Evolutionary conservation across 164 flowering plant genomes (phyloP), one percentile per base, ranked within the genome.

Genomic region (Piper betle): DNA sequence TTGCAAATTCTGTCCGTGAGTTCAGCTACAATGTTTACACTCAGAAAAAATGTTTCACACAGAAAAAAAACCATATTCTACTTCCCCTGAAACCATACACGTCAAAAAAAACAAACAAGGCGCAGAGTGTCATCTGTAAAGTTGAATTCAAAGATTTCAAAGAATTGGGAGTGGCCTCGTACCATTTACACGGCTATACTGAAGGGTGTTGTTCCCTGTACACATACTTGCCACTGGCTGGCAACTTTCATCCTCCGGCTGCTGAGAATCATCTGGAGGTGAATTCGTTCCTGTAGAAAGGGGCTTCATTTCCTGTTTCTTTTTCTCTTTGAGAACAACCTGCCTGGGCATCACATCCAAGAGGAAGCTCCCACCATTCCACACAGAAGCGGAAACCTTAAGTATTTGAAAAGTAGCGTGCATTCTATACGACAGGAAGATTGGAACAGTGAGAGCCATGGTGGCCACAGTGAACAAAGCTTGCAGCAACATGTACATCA

Each of bases 321-420:
- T 93, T 76, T 86, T 81, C 84, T 90, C 91, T 76, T 93, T 90
- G 40, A 77, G 81, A 66, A 90, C 83, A 57, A 82, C 96, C 70
- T 93, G 97, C 71, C 84, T 70, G 0, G 99, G 99, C 99, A 93
- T 86, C 53, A 93, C 99, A 20, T 90, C 99, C 13, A 93, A 78
- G 38, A 93, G 68, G 65, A 93, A 93, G 80, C 86, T 85, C 48
- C 92, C 96, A 39, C 99, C 99, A 61, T 93, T 88, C 97, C 99
- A 90, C 9, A 85, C 70, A 11, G 97, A 12, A 40, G 97, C 97
- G 38, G 94, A 86, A 25, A 90, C 84, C 75, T 90, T 90, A 18
- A 93, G 84, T 56, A 88, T 66, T 76, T 90, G 99, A 74, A 93
- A 93, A 62, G 78, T 66, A 4, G 78, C 77, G 50, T 84, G 90